phyloP scores from a whole-genome alignment of 495 filamentous ascomycete genomes.

The Xylaria telfairii region DNA sequence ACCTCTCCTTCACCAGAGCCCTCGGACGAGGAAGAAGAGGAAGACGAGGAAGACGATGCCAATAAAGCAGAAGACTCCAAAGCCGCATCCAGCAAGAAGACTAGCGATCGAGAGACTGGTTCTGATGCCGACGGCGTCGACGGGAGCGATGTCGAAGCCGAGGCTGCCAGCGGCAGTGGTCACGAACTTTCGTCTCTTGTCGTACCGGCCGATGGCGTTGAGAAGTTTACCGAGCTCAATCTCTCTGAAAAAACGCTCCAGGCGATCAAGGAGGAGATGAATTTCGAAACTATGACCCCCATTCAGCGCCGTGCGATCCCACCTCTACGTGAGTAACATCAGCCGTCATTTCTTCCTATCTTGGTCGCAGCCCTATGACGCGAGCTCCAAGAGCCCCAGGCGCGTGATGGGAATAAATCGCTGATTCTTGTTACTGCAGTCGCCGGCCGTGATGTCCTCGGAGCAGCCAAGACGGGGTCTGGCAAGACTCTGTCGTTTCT shows the following conservation, averaged over 20 bases:
- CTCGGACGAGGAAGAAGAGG: slow-evolving; percentile 22
- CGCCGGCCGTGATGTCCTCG: slow-evolving; percentile 88
- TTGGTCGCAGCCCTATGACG: background rate
- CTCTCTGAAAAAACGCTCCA: slow-evolving; percentile 86
- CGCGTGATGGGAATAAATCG: background rate
- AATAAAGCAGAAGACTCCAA: slow-evolving; percentile 38
- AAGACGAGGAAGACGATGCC: slow-evolving; percentile 34
- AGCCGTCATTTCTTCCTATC: background rate
- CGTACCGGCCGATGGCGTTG: slow-evolving; percentile 34
- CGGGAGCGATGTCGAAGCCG: slow-evolving; percentile 26
- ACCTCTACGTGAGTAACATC: slow-evolving; percentile 57
- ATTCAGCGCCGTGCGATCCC: slow-evolving; percentile 91
- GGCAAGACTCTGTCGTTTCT: slow-evolving; percentile 96
- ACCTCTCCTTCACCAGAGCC: slow-evolving; percentile 4
- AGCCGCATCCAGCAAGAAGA: slow-evolving; percentile 26
- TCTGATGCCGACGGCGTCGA: slow-evolving; percentile 28
- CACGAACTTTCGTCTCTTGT: slow-evolving; percentile 20
- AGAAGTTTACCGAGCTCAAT: slow-evolving; percentile 78
- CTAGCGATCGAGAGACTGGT: slow-evolving; percentile 34
- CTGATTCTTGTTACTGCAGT: slow-evolving; percentile 40
- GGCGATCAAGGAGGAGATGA: slow-evolving; percentile 83
- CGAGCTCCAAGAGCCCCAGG: background rate
- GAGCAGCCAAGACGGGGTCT: slow-evolving; percentile 95
- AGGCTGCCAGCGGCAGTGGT: slow-evolving; percentile 17
- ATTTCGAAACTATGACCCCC: slow-evolving; percentile 93